Conservation (phyloP, 192 early-diverging fungal genomes). For the Coemansia sp. region DNA sequence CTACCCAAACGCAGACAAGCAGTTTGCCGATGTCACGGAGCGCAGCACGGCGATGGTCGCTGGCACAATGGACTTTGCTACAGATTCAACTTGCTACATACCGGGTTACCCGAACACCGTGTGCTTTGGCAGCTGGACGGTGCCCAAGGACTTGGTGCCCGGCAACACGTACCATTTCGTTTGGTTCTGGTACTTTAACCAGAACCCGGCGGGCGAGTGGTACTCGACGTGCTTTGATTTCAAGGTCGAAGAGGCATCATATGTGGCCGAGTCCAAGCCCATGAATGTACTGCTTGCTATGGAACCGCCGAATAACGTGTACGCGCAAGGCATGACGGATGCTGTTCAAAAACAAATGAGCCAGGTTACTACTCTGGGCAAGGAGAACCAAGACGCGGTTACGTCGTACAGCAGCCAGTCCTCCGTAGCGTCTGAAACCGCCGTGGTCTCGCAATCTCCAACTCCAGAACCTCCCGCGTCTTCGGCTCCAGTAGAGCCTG, state of each 20-base stretch:
- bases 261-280: constrained; percentile 14
- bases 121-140: constrained; percentile 57
- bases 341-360: constrained; percentile 10
- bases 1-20: constrained; percentile 20
- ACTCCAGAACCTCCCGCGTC: too few relatives aligned
- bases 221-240: constrained; percentile 67
- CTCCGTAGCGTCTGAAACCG: neutral
- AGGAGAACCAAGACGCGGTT: neutral
- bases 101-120: constrained; percentile 44
- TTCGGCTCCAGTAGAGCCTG: too few relatives aligned
- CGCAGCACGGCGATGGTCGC: constrained; percentile 31
- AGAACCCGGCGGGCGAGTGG: constrained; percentile 60
- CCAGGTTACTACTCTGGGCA: constrained; percentile 17
- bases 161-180: constrained; percentile 57
- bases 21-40: constrained; percentile 36
- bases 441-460: too few relatives aligned
- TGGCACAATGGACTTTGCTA: constrained; percentile 54
- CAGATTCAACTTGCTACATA: constrained; percentile 44
- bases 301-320: constrained; percentile 21
- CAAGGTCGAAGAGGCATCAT: constrained; percentile 21
- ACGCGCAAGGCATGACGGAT: constrained; percentile 26
- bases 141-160: constrained; percentile 53
- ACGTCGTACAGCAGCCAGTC: constrained; percentile 2
- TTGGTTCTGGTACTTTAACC: constrained; percentile 66
- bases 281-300: constrained; percentile 16